Evolutionary conservation across 2,329 filamentous ascomycete species (phyloP).

Genomic region (Emericellopsis cladophorae): DNA sequence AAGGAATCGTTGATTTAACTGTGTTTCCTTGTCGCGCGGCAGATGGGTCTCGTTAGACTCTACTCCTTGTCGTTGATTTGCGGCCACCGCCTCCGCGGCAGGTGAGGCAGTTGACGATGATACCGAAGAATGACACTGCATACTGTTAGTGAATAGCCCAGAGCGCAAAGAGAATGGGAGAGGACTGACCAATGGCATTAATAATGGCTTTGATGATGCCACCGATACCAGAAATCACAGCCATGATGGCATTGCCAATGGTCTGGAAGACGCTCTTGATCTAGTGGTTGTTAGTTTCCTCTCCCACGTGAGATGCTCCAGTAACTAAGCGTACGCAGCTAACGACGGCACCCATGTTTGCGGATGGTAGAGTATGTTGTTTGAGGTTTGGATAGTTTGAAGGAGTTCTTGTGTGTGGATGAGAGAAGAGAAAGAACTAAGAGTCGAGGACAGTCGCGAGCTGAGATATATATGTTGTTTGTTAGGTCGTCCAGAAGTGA

Average conservation of each 20-base stretch:
- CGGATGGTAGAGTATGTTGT: slow-evolving; percentile 5
- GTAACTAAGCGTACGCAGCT: slow-evolving; percentile 50
- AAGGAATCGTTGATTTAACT: too few species aligned
- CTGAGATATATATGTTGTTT: neutral
- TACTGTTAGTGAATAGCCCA: too few species aligned
- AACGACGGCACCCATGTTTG: slow-evolving; percentile 61
- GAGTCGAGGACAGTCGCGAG: neutral
- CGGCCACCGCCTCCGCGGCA: slow-evolving; percentile 28
- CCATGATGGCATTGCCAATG: slow-evolving; percentile 55
- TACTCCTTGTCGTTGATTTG: slow-evolving; percentile 1
- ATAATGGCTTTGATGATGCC: slow-evolving; percentile 54
- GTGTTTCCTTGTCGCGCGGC: neutral
- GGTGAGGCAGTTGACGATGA: slow-evolving; percentile 54
- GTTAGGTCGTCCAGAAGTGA: too few species aligned
- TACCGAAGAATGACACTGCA: slow-evolving; percentile 33
- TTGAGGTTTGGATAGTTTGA: slow-evolving; percentile 4
- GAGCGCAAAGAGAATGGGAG: too few species aligned
- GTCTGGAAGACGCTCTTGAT: slow-evolving; percentile 46
- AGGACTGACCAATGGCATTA: slow-evolving; percentile 43
- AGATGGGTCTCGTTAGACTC: slow-evolving; percentile 4
- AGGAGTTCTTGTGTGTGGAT: neutral
- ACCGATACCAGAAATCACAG: slow-evolving; percentile 55
- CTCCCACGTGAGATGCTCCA: too few species aligned
- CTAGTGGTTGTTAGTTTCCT: slow-evolving; percentile 11
- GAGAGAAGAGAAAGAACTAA: neutral